phyloP scores from a whole-genome alignment of 2,329 filamentous ascomycete species.

The Graphilbum fragrans region DNA sequence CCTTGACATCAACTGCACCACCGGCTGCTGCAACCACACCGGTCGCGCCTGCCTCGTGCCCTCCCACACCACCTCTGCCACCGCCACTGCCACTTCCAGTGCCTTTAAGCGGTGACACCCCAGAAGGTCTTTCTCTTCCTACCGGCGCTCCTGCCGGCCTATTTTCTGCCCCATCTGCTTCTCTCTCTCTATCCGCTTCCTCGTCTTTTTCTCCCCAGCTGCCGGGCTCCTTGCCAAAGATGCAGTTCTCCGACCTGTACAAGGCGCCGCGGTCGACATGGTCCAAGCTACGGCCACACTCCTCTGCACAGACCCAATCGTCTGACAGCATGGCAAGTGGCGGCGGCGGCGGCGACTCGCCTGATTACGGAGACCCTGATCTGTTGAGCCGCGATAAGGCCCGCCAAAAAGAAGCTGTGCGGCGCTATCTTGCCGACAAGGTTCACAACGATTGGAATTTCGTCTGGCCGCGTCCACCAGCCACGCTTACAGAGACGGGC shows the following conservation, averaged over 20 bases:
- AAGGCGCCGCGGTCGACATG: slow-evolving; percentile 42
- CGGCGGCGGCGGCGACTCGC: neutral
- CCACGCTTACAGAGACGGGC: no score
- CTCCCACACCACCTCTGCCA: neutral
- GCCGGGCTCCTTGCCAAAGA: slow-evolving; percentile 19
- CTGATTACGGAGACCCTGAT: slow-evolving; percentile 39
- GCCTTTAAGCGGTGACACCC: no score
- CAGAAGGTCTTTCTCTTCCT: no score
- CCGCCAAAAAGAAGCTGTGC: slow-evolving; percentile 52
- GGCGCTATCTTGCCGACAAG: slow-evolving; percentile 38
- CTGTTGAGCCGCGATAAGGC: slow-evolving; percentile 48
- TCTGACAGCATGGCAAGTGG: neutral
- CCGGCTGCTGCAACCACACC: neutral
- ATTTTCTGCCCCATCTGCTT: neutral
- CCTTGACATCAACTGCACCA: neutral
- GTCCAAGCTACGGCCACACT: slow-evolving; percentile 35
- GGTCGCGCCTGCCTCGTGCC: neutral
- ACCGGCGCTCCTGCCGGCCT: no score
- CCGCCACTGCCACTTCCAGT: neutral
- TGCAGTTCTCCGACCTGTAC: slow-evolving; percentile 50
- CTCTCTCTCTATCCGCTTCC: neutral
- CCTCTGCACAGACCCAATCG: slow-evolving; percentile 4
- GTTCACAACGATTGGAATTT: slow-evolving; percentile 51
- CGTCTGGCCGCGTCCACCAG: slow-evolving; percentile 31
- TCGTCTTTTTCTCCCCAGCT: neutral